These are phyloP conservation scores for Phytophthora aleatoria DNA, from an alignment of 352 stramenopile genomes.

Conservation along the genomic window DNA sequence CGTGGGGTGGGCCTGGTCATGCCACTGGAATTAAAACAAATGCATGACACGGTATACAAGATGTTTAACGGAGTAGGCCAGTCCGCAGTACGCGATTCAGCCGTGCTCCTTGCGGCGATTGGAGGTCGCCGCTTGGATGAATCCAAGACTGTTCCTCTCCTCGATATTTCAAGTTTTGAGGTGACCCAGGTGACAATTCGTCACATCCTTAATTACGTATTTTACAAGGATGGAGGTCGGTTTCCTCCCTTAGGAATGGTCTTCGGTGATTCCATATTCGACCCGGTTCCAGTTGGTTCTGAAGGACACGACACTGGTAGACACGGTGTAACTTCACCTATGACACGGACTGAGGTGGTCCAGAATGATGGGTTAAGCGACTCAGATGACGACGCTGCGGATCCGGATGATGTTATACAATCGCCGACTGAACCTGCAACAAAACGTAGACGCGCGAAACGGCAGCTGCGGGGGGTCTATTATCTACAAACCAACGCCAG, in stretches of 20 bases:
- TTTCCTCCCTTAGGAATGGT: neutral
- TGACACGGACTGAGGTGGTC: no score
- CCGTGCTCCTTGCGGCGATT: no score
- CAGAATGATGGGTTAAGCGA: neutral
- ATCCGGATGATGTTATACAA: no score
- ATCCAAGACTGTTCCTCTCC: neutral
- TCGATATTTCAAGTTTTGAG: conserved; percentile 7
- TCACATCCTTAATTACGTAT: conserved; percentile 6
- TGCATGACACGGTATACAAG: conserved; percentile 8
- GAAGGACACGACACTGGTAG: no score
- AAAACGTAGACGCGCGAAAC: no score
- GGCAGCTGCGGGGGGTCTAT: no score
- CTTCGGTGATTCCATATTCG: neutral
- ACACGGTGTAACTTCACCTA: no score
- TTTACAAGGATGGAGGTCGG: neutral
- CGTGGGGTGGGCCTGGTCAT: conserved; percentile 10
- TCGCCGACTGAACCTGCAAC: no score
- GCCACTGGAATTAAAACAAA: conserved; percentile 4
- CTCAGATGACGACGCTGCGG: neutral
- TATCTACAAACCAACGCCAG: no score
- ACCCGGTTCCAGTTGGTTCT: neutral
- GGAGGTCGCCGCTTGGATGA: neutral
- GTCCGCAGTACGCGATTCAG: neutral
- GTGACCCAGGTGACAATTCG: neutral
- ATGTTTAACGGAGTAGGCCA: conserved; percentile 9